A percentile compares a stretch with the other conserved stretches of the same genome.
phyloP scores from a whole-genome alignment of 768 basidiomycete genomes.

The Naganishia randhawae region DNA sequence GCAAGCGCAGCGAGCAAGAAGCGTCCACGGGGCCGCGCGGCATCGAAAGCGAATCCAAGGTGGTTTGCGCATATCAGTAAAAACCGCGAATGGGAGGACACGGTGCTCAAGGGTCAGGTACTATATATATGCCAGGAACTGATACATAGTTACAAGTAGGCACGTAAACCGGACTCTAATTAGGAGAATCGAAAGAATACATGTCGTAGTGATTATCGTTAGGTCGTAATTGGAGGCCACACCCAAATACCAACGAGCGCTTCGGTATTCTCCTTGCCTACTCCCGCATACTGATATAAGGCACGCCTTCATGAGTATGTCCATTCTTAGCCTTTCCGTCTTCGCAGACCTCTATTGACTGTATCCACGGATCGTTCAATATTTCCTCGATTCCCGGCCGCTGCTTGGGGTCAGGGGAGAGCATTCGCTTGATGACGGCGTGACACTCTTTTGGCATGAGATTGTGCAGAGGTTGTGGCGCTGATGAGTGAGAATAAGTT shows the following conservation, averaged over 20 bases:
- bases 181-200: conserved; percentile 3
- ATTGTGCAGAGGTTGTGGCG: conserved; percentile 71
- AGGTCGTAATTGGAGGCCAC: neutral
- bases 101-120: neutral
- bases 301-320: conserved; percentile 40
- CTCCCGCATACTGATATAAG: conserved; percentile 9
- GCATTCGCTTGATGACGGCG: conserved; percentile 80
- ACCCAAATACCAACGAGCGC: no score
- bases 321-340: conserved; percentile 43
- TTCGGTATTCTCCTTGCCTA: neutral
- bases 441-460: conserved; percentile 80
- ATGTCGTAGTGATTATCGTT: conserved; percentile 10
- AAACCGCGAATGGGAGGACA: no score
- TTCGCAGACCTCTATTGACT: conserved; percentile 76
- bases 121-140: conserved; percentile 5
- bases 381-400: conserved; percentile 76
- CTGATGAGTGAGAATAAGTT: conserved; percentile 56
- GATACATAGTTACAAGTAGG: neutral
- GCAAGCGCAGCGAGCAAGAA: no score
- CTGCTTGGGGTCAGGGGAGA: conserved; percentile 84
- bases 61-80: no score
- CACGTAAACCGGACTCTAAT: conserved; percentile 1
- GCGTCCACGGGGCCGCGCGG: no score
- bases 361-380: conserved; percentile 72
- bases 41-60: no score